phyloP scores from a whole-genome alignment of 2,329 filamentous ascomycete species.

The Alternaria sp. region DNA sequence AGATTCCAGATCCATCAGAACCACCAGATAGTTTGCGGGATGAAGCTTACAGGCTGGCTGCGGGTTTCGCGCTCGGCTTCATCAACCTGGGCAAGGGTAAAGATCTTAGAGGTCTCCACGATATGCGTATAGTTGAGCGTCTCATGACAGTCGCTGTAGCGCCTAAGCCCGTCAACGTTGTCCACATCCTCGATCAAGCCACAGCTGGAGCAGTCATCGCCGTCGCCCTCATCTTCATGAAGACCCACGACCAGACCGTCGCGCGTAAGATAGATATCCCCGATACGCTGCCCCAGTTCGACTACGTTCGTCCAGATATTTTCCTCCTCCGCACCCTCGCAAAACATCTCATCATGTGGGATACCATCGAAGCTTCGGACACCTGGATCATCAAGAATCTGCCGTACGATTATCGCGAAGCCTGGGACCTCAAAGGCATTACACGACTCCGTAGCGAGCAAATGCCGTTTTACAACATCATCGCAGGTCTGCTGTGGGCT shows the following conservation, averaged over 20 bases:
- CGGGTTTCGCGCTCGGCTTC: conserved; percentile 89
- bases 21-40: conserved; percentile 81
- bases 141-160: conserved; percentile 84
- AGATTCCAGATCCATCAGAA: conserved; percentile 72
- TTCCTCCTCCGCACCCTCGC: conserved; percentile 88
- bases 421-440: conserved; percentile 66
- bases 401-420: conserved; percentile 70
- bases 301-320: conserved; percentile 92
- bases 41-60: conserved; percentile 94
- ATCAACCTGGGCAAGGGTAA: conserved; percentile 94
- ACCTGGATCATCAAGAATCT: conserved; percentile 79
- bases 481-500: conserved; percentile 85
- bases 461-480: conserved; percentile 89
- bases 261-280: conserved; percentile 93
- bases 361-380: conserved; percentile 73
- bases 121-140: conserved; percentile 91
- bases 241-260: conserved; percentile 85
- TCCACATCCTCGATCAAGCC: conserved; percentile 91
- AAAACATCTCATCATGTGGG: conserved; percentile 93
- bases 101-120: conserved; percentile 85
- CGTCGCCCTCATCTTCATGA: conserved; percentile 93
- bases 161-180: conserved; percentile 87
- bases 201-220: conserved; percentile 93
- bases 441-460: conserved; percentile 76
- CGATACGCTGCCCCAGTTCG: conserved; percentile 87